These are phyloP conservation scores for Botrytis aclada DNA, from an alignment of 2,329 filamentous ascomycete genomes.

Conservation along the genomic window DNA sequence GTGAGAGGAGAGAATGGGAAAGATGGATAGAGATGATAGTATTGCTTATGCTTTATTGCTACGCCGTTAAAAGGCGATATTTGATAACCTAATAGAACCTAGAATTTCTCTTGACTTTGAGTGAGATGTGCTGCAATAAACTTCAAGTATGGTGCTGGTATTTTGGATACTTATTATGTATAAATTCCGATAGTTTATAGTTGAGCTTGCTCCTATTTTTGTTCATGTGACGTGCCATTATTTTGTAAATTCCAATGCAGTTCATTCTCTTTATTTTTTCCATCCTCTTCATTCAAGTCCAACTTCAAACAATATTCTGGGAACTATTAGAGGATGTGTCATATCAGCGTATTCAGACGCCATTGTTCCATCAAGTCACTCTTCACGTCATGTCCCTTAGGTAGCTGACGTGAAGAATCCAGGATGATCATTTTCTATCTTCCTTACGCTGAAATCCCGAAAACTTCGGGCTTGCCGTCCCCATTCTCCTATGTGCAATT, in stretches of 20 bases:
- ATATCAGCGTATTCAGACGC: not conserved
- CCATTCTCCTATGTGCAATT: too few species aligned
- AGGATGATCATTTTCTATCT: not conserved
- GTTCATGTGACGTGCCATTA: not conserved
- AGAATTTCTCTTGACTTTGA: not conserved
- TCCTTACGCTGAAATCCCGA: not conserved
- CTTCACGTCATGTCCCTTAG: not conserved
- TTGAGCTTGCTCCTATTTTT: not conserved
- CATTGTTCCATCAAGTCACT: not conserved
- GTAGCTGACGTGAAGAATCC: not conserved
- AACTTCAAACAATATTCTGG: not conserved
- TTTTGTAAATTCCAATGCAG: not conserved
- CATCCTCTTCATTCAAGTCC: not conserved
- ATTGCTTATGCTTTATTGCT: slow-evolving; percentile 18
- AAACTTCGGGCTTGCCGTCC: not conserved
- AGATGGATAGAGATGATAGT: slow-evolving; percentile 12
- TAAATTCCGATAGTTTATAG: not conserved
- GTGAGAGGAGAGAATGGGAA: slow-evolving; percentile 2
- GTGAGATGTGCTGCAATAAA: not conserved
- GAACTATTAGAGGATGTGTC: not conserved
- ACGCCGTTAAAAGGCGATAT: slow-evolving; percentile 10
- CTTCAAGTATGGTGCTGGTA: not conserved
- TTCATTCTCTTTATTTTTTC: not conserved
- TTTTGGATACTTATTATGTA: too few species aligned
- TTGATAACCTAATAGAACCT: slow-evolving; percentile 17